Evolutionary conservation across 2,329 filamentous ascomycete species (phyloP), one percentile per base, ranked within the genome.

Genomic region (Fusarium globosum): DNA sequence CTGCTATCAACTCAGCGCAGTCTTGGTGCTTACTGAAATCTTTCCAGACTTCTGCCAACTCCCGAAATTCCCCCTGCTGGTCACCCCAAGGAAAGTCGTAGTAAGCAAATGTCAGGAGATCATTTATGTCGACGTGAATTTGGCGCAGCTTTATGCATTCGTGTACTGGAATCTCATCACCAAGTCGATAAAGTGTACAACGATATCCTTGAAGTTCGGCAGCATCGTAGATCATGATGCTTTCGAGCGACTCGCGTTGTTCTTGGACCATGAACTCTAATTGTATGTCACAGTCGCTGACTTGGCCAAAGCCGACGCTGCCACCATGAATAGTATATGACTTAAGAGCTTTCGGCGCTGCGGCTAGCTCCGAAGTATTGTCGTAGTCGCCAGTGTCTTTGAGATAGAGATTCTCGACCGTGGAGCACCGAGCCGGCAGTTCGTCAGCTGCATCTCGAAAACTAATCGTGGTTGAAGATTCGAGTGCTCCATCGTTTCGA

Each of bases 321-420:
- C 46, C 11, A 7, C 7, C 11, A 1, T 18, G 15, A 23, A 51
- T 23, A 23, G 21, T 23, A 1, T 14, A 51, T 4, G 28, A 35
- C 10, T 14, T 35, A 3, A 51, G 46, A n/a, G 46, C 11, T 1
- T 2, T 51, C 0, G 28, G 46, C 0, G 21, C 28, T n/a, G 28
- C 11, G 0, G 4, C 11, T 35, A 51, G 28, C 46, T 23, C 46
- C 0, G 0, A 0, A 18, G 30, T 16, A 13, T n/a, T 12, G 0
- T 13, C 2, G 3, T 49, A 51, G 28, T 51, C 28, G 11, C 21
- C 15, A 33, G 14, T n/a, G 21, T 23, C 5, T 33, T 7, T 6
- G 15, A 49, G 21, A 49, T 49, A 23, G 1, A 49, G 7, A 23
- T 18, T 35, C 5, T 51, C 11, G 4, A 35, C 15, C 4, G 5